Percentiles rank a stretch among this genome's conserved stretches.
Conservation (phyloP, 352 stramenopile genomes). For the Elongisporangium prolatum region DNA sequence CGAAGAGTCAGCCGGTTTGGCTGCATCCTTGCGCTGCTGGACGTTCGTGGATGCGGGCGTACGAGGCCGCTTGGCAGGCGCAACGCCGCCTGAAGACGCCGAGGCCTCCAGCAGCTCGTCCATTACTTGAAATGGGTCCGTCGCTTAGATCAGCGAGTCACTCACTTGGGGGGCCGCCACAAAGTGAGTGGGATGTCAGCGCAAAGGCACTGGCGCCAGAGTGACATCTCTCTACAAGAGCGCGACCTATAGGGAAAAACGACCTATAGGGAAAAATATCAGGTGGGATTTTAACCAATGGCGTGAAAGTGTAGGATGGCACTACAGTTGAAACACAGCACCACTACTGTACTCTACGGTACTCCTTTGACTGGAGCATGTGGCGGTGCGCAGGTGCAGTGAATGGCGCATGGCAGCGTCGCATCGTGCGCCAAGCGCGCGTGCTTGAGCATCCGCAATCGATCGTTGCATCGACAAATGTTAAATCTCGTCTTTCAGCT, state of each 20-base stretch:
- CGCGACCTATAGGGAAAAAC: neutral
- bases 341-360: neutral
- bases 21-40: constrained; percentile 2
- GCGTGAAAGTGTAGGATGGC: neutral
- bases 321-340: neutral
- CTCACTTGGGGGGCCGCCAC: neutral
- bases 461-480: neutral
- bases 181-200: neutral
- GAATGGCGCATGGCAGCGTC: constrained; percentile 14
- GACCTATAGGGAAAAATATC: neutral
- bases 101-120: constrained; percentile 15
- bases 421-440: constrained; percentile 14
- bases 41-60: constrained; percentile 3
- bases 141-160: neutral
- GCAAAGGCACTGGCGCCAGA: constrained; percentile 8
- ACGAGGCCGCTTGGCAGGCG: constrained; percentile 5
- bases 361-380: constrained; percentile 11
- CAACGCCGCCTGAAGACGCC: constrained; percentile 6
- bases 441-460: constrained; percentile 1
- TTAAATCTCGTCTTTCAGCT: neutral
- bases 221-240: constrained; percentile 35
- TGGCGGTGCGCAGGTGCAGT: constrained; percentile 24
- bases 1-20: neutral
- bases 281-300: neutral
- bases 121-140: constrained; percentile 2